A percentile compares a stretch with the other conserved stretches of the same genome.
Evolutionary conservation across 2,329 filamentous ascomycete genomes (phyloP).

Genomic region (Trichoderma breve): DNA sequence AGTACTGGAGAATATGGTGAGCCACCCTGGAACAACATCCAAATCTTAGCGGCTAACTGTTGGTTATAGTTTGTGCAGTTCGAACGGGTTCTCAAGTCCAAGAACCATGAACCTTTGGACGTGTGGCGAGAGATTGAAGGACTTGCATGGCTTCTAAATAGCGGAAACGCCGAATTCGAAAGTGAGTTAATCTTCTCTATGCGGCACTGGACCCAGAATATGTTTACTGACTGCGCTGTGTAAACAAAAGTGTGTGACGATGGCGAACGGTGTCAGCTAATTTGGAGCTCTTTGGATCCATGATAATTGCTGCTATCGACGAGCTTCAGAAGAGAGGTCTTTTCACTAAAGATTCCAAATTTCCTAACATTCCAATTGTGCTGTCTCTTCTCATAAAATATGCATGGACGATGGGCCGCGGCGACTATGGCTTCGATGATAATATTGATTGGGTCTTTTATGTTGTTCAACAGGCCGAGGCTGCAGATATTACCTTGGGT

Average conservation of each 20-base stretch:
- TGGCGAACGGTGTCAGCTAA: neutral
- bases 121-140: conserved; percentile 28
- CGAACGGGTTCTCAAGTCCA: conserved; percentile 20
- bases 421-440: conserved; percentile 17
- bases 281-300: conserved; percentile 23
- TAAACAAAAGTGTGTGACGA: conserved; percentile 18
- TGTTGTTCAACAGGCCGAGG: neutral
- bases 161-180: neutral
- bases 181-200: conserved; percentile 16
- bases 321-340: conserved; percentile 20
- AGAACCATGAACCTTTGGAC: conserved; percentile 21
- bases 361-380: conserved; percentile 24
- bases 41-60: neutral
- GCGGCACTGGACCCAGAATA: neutral
- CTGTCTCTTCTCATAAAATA: conserved; percentile 23
- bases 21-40: conserved; percentile 6
- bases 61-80: conserved; percentile 36
- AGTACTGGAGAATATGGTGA: conserved; percentile 39
- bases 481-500: neutral
- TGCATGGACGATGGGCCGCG: neutral
- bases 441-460: neutral
- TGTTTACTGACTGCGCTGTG: neutral
- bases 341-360: conserved; percentile 22
- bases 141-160: conserved; percentile 21
- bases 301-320: conserved; percentile 21